Conservation (phyloP, 129 eudicot genomes). For the Pulicaria dysenterica region DNA sequence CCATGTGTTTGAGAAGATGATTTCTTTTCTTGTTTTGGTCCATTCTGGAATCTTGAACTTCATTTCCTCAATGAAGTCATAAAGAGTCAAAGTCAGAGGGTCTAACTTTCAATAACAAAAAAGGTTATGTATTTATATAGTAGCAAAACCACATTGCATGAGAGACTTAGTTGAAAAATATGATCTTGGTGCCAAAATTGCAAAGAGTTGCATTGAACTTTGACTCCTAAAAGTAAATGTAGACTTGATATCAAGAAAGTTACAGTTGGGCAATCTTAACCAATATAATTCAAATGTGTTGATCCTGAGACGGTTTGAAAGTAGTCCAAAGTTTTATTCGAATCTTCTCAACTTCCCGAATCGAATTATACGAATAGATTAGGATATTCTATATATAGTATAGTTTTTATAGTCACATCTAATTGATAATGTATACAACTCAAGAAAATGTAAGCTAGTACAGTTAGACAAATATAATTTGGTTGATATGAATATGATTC, state of each 20-base stretch:
- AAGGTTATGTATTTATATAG: neutral
- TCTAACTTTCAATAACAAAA: neutral
- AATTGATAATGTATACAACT: too few species aligned
- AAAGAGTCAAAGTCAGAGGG: neutral
- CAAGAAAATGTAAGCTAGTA: too few species aligned
- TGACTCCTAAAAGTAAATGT: neutral
- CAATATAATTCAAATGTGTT: too few species aligned
- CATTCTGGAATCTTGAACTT: neutral
- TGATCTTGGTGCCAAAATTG: slow-evolving; percentile 5
- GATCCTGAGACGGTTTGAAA: too few species aligned
- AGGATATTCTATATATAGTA: too few species aligned
- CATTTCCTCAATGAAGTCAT: neutral
- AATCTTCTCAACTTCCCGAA: too few species aligned
- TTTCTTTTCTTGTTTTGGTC: neutral
- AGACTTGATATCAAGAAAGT: neutral
- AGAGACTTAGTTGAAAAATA: neutral
- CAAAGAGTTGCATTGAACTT: neutral
- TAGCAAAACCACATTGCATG: neutral
- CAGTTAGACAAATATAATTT: neutral
- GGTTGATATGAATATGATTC: neutral
- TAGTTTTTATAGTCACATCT: too few species aligned
- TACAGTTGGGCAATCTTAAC: neutral
- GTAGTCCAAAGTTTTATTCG: too few species aligned
- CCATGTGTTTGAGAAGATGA: neutral
- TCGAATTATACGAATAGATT: too few species aligned